Evolutionary conservation across 208 protist species (phyloP).

Genomic region (Leishmania mexicana): DNA sequence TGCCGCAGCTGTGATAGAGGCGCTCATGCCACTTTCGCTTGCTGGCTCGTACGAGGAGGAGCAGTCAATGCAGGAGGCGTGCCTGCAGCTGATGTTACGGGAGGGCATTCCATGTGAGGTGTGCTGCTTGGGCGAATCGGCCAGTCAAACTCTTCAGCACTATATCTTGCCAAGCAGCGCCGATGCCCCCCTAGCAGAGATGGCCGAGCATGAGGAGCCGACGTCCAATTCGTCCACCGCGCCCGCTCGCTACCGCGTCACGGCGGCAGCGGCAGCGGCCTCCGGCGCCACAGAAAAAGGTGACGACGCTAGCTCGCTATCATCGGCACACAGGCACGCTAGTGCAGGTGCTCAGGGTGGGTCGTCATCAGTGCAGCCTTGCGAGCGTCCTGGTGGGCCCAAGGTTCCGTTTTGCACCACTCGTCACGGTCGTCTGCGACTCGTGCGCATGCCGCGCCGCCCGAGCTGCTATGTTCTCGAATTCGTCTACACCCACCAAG

Average conservation of each 20-base stretch:
- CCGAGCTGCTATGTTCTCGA: conserved; percentile 55
- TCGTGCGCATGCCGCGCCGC: conserved; percentile 41
- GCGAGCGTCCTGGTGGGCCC: conserved; percentile 2
- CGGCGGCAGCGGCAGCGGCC: not conserved
- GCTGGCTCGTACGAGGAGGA: conserved; percentile 68
- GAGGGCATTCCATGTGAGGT: conserved; percentile 79
- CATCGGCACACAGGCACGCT: not conserved
- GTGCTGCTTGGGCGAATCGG: conserved; percentile 45
- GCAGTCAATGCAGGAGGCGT: conserved; percentile 56
- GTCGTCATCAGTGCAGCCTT: not conserved
- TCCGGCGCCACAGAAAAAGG: not conserved
- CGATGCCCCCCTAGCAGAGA: conserved; percentile 29
- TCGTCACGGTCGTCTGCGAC: conserved; percentile 45
- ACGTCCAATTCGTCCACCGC: conserved; percentile 3
- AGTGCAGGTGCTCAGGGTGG: not conserved
- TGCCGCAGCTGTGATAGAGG: conserved; percentile 11
- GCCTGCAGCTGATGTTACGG: conserved; percentile 55
- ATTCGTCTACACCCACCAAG: conserved; percentile 70
- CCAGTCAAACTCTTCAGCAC: conserved; percentile 33
- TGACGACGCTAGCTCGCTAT: not conserved
- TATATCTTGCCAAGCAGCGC: conserved; percentile 29
- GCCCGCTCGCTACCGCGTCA: conserved; percentile 14
- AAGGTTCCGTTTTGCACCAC: conserved; percentile 23
- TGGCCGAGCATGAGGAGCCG: conserved; percentile 8
- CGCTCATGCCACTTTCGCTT: conserved; percentile 41